Base-by-base conservation (phyloP, 371 early-diverging fungal genomes). In the Mucor mucedo region DNA sequence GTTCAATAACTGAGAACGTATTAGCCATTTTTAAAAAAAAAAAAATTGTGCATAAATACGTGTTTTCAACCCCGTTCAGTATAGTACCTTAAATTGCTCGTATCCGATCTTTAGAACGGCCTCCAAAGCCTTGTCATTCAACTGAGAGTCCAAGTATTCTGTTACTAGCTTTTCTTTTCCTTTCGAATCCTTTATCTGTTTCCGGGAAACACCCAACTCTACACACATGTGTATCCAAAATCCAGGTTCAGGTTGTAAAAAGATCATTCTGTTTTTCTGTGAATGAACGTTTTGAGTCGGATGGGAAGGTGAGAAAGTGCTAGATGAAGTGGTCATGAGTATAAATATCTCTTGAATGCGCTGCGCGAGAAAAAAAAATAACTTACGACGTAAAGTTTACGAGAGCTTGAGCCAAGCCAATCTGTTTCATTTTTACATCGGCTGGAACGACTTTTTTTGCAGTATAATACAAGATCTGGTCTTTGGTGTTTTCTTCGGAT, bases 351-450 rank as follows among this genome's bases (percentile, higher is more conserved):
- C 21, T 21, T 21, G 21, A 21, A 21, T 21, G 21, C 21, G 21
- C 21, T 21, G 21, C 21, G 21, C 21, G 21, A 21, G 21, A 21
- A 21, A 32, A 38, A 39, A 38, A 32, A 38, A 52, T 28, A 32
- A 27, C 76, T 47, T 82, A 91, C 92, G 76, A 76, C 41, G 91
- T 87, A 73, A 93, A 93, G 60, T 91, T 87, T 38, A 91, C 89
- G 14, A 93, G 72, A 1, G 91, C 94, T 58, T 91, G 89, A 7
- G 91, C 92, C 35, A 93, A 72, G 4, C 95, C 95, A 33, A 93
- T 85, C 65, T 93, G 92, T 35, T 92, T 84, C 73, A 93, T 83
- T 75, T 91, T 89, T 52, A 87, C 88, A 72, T 93, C 92, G 66
- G 90, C 76, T 21, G 91, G 87, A 7, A 91, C 89, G 3, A 84